Evolutionary conservation across 768 basidiomycete species (phyloP).

Genomic region (Russula griseocarnosa): DNA sequence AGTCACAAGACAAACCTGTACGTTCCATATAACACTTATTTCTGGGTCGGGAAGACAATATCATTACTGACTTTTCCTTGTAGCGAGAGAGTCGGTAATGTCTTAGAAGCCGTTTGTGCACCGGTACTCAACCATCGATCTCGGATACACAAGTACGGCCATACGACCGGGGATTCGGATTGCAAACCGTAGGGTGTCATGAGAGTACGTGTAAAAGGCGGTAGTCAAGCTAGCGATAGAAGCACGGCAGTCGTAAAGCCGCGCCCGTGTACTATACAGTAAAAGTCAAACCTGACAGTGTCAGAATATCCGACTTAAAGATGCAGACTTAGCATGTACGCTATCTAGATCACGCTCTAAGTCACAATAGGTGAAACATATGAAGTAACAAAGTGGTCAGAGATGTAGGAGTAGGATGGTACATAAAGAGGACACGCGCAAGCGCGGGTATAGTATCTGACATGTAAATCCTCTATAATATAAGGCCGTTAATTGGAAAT

Average conservation of each 20-base stretch:
- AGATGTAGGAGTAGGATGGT: conserved; percentile 3
- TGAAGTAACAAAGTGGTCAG: conserved; percentile 7
- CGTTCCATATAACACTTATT: neutral
- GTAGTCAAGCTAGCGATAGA: neutral
- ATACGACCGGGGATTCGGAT: neutral
- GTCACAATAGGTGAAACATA: conserved; percentile 23
- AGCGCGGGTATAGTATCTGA: conserved; percentile 25
- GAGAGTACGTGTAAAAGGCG: neutral
- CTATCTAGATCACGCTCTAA: conserved; percentile 11
- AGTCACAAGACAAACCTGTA: conserved; percentile 87
- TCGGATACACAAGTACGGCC: neutral
- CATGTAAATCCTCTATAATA: no score
- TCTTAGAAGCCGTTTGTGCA: conserved; percentile 37
- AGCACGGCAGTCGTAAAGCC: neutral
- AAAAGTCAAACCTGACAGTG: no score
- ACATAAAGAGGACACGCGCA: conserved; percentile 19
- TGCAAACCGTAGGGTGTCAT: neutral
- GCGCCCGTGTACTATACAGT: no score
- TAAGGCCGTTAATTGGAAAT: no score
- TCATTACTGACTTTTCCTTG: conserved; percentile 56
- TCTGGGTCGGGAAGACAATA: neutral
- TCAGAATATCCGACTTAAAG: neutral
- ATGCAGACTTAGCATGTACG: neutral
- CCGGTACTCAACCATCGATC: conserved; percentile 23
- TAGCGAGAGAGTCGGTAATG: conserved; percentile 75